Evolutionary conservation across 1,284 basidiomycete genomes (phyloP), one percentile per base, ranked within the genome.

Genomic region (Violaceomyces palustris): DNA sequence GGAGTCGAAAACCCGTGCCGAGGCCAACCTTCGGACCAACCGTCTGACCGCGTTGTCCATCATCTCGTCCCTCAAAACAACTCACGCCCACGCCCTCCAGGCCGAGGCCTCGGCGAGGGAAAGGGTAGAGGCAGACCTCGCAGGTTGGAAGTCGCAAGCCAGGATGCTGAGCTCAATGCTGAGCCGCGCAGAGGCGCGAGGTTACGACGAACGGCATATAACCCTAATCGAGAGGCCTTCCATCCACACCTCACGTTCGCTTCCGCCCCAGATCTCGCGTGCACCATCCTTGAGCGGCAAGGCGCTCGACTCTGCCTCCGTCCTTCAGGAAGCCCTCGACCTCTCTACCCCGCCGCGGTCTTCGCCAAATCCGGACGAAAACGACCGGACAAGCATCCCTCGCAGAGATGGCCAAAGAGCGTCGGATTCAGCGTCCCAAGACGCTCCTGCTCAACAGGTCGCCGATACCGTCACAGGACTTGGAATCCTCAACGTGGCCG

Each of bases 61-160:
- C 35, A 55, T 72, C 28, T 64, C 63, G 1, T 63, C 64, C 14
- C 49, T 67, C 29, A 61, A 56, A 32, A 64, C 67, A 17, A 57
- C 62, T 4, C 62, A 65, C 27, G 53, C 67, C 6, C 65, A 68
- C 29, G 52, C 62, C 21, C 60, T 64, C 5, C 50, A 55, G 3
- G 56, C 63, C 2, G 61, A 68, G 41, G 60, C 54, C 37, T 48
- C 44, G n/a, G 39, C 61, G 22, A 53, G 58, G 17, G 61, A 60
- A 24, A 61, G 67, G 11, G 53, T 68, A 17, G 66, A 69, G 23
- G 69, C 64, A 31, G 69, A 72, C 40, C 39, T 72, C n/a, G 57
- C 61, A 5, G 69, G 67, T 9, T 64, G 59, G 47, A 63, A 64
- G 35, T 53, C 61, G 0, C 66, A 69, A 37, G 67, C 67, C 32